A percentile compares a stretch with the other conserved stretches of the same genome.
phyloP scores from a whole-genome alignment of 345 rosid species.

The Camelina neglecta region DNA sequence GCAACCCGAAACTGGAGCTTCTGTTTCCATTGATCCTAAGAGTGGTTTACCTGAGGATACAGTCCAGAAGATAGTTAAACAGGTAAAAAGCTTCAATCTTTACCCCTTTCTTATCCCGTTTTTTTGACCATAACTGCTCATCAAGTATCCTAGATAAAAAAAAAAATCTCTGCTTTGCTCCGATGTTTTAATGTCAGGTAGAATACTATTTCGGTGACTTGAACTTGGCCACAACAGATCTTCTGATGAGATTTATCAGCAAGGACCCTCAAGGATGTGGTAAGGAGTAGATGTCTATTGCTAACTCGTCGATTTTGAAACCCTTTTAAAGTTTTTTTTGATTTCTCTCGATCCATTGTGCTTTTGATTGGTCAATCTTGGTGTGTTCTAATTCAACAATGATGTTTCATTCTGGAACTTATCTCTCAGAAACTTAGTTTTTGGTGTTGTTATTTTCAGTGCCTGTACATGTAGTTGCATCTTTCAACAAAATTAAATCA shows the following conservation, averaged over 20 bases:
- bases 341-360: too few species aligned
- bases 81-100: conserved; percentile 48
- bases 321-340: too few species aligned
- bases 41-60: conserved; percentile 68
- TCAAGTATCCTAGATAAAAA: neutral
- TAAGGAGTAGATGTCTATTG: conserved; percentile 37
- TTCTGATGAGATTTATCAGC: conserved; percentile 84
- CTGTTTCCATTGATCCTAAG: conserved; percentile 43
- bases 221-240: conserved; percentile 97
- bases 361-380: too few species aligned
- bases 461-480: too few species aligned
- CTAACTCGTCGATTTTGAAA: neutral
- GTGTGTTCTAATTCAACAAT: too few species aligned
- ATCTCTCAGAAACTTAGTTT: too few species aligned
- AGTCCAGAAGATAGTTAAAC: conserved; percentile 70
- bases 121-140: neutral
- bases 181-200: conserved; percentile 56
- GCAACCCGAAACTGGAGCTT: conserved; percentile 43
- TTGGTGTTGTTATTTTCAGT: too few species aligned
- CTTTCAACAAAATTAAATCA: too few species aligned
- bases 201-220: conserved; percentile 96
- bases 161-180: neutral
- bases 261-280: conserved; percentile 97
- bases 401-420: too few species aligned
- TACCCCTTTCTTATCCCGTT: neutral